Conservation (phyloP, 331 rosid species). For the Prunus yedoensis region DNA sequence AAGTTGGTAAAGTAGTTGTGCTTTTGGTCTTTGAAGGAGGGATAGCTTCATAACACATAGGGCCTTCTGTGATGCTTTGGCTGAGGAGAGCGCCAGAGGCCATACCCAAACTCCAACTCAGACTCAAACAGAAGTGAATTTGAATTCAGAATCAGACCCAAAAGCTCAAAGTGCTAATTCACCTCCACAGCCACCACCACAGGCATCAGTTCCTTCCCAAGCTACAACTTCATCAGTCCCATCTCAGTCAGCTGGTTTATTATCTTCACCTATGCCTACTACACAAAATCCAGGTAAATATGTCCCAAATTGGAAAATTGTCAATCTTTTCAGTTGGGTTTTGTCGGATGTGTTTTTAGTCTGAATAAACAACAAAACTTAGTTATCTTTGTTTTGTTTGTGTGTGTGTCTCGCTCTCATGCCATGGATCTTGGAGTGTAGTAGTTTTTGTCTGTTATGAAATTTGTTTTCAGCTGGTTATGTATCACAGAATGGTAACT, state of each 20-base stretch:
- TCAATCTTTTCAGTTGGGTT: constrained; percentile 27
- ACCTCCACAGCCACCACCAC: constrained; percentile 13
- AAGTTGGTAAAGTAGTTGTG: constrained; percentile 31
- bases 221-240: constrained; percentile 36
- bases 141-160: constrained; percentile 29
- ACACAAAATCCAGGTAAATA: constrained; percentile 62
- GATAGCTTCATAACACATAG: constrained; percentile 98
- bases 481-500: constrained; percentile 21
- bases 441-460: constrained; percentile 78
- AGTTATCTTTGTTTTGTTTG: constrained; percentile 7
- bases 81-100: constrained; percentile 79
- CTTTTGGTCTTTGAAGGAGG: constrained; percentile 58
- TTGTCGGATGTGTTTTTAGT: constrained; percentile 54
- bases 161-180: constrained; percentile 24
- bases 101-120: constrained; percentile 47
- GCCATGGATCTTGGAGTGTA: constrained; percentile 51
- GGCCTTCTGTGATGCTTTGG: constrained; percentile 95
- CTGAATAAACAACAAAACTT: constrained; percentile 22
- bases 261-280: constrained; percentile 46
- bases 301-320: constrained; percentile 22
- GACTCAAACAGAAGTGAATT: constrained; percentile 19
- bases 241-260: constrained; percentile 43
- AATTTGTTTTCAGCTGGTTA: constrained; percentile 47
- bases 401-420: constrained; percentile 24
- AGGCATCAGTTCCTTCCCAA: constrained; percentile 8